Conservation (phyloP, 2,329 filamentous ascomycete genomes). For the Fusarium sp. region DNA sequence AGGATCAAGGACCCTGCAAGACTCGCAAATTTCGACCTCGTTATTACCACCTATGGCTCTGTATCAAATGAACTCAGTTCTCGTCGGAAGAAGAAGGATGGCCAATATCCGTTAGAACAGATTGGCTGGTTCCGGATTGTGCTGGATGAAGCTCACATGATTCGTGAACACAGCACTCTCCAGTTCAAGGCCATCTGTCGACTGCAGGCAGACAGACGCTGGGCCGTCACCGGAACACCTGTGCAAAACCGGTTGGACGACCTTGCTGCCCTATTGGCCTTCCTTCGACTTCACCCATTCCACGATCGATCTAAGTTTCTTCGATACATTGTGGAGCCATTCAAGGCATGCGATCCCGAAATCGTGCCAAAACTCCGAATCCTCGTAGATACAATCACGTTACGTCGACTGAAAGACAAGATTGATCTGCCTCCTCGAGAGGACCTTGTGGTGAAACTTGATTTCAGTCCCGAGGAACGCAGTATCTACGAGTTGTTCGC, state of each 20-base stretch:
- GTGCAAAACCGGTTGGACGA: conserved; percentile 96
- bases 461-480: conserved; percentile 81
- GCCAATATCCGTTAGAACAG: conserved; percentile 74
- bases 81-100: conserved; percentile 70
- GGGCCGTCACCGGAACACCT: conserved; percentile 97
- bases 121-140: conserved; percentile 95
- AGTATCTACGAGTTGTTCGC: conserved; percentile 87
- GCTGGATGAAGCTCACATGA: conserved; percentile 93
- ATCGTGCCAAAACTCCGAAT: conserved; percentile 88
- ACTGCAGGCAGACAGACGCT: conserved; percentile 82
- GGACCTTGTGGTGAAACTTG: conserved; percentile 78
- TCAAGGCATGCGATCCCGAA: conserved; percentile 86
- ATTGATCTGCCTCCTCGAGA: conserved; percentile 82
- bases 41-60: conserved; percentile 94
- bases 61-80: conserved; percentile 81
- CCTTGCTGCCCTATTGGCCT: conserved; percentile 85
- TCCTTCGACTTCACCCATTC: conserved; percentile 87
- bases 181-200: conserved; percentile 88
- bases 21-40: conserved; percentile 80
- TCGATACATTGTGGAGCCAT: conserved; percentile 83
- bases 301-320: conserved; percentile 81
- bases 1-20: conserved; percentile 76
- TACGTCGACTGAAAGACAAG: conserved; percentile 91
- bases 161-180: conserved; percentile 84
- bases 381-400: conserved; percentile 92